Evolutionary conservation across 306 rosid genomes (phyloP).

Genomic region (Chamaecrista fasciculata): DNA sequence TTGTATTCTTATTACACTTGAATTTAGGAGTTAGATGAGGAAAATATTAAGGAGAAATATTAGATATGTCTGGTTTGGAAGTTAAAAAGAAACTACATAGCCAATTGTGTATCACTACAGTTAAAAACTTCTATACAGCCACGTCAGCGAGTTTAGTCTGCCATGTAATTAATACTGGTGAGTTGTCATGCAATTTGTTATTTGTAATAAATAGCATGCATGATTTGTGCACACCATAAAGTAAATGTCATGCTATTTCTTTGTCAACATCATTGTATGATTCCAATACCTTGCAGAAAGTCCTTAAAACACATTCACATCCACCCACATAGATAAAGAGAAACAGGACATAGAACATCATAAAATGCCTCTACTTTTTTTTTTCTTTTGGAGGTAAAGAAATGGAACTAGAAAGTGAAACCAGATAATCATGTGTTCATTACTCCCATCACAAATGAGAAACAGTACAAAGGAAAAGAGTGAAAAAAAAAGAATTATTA

Average conservation of each 20-base stretch:
- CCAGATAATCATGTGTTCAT: neutral
- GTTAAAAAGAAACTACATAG: no score
- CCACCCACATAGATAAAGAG: conserved; percentile 21
- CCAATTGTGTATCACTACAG: no score
- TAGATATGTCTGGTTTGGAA: no score
- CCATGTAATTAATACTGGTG: no score
- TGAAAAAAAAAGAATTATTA: neutral
- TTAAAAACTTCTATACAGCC: no score
- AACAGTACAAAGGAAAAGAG: neutral
- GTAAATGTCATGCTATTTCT: conserved; percentile 79
- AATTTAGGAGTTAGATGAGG: no score
- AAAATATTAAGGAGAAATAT: no score
- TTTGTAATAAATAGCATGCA: no score
- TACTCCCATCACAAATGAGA: neutral
- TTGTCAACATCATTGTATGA: conserved; percentile 73
- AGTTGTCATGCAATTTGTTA: no score
- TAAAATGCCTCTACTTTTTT: neutral
- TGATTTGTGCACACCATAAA: no score
- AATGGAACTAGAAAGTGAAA: neutral
- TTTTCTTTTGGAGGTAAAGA: neutral
- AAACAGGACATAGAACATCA: conserved; percentile 3
- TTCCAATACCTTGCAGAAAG: conserved; percentile 80
- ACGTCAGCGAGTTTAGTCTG: no score
- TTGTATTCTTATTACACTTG: no score
- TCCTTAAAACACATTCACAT: conserved; percentile 52